Conservation (phyloP, 2,329 filamentous ascomycete species). For the Arthrobotrys sphaeroides region DNA sequence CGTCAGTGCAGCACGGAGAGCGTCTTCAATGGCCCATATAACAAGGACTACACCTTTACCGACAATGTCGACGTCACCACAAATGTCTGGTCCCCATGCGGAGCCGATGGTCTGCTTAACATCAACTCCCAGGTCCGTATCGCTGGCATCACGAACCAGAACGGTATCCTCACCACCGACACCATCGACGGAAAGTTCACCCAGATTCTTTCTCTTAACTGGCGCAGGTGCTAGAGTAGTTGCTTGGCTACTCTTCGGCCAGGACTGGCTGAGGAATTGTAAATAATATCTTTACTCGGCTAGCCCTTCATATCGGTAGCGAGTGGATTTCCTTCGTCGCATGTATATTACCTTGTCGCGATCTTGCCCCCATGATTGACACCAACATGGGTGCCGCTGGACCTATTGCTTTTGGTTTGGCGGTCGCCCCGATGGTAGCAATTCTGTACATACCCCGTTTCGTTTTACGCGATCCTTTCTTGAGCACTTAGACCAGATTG, state of each 20-base stretch:
- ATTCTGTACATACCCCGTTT: slow-evolving; percentile 9
- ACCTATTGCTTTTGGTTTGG: slow-evolving; percentile 1
- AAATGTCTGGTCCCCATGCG: slow-evolving; percentile 67
- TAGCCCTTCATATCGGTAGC: background rate
- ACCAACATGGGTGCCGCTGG: background rate
- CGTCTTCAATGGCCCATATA: slow-evolving; percentile 63
- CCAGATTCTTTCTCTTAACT: slow-evolving; percentile 62
- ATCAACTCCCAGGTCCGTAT: slow-evolving; percentile 67
- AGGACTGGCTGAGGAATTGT: slow-evolving; percentile 6
- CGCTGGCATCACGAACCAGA: slow-evolving; percentile 58
- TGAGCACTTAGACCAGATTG: background rate
- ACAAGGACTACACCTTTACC: slow-evolving; percentile 63
- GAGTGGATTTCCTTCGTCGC: slow-evolving; percentile 8
- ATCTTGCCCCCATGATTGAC: background rate
- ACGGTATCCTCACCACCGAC: slow-evolving; percentile 64
- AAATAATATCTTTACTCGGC: slow-evolving; percentile 1
- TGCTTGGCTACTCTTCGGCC: slow-evolving; percentile 7
- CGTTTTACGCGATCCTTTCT: background rate
- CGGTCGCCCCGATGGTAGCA: background rate
- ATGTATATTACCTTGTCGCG: slow-evolving; percentile 12
- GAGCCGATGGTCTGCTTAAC: slow-evolving; percentile 65
- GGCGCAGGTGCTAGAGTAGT: slow-evolving; percentile 60
- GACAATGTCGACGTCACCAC: slow-evolving; percentile 64
- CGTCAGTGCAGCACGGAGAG: slow-evolving; percentile 60
- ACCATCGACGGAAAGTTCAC: slow-evolving; percentile 65